phyloP scores from a whole-genome alignment of 225 moss, liverwort and hornwort species.

The Marchantia paleacea region DNA sequence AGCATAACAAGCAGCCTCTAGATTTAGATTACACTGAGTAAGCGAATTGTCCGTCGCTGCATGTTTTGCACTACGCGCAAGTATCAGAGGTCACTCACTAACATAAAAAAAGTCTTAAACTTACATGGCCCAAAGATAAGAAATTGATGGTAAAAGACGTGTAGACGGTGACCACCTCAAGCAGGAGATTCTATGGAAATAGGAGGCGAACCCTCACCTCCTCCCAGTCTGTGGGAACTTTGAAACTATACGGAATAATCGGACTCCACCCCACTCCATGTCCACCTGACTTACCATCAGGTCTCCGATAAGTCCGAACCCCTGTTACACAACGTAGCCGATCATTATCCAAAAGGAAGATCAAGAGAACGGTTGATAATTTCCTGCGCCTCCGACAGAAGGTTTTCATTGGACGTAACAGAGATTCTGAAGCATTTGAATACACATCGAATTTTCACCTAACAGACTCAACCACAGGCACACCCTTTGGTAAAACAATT shows the following conservation, averaged over 20 bases:
- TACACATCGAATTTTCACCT: too few relatives aligned
- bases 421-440: too few relatives aligned
- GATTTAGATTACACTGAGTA: too few relatives aligned
- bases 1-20: too few relatives aligned
- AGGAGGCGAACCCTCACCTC: conserved; percentile 53
- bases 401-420: too few relatives aligned
- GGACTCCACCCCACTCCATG: conserved; percentile 99
- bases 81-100: too few relatives aligned
- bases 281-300: conserved; percentile 91
- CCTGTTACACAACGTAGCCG: conserved; percentile 35
- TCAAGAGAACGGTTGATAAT: not conserved
- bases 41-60: too few relatives aligned
- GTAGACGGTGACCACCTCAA: too few relatives aligned
- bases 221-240: conserved; percentile 78
- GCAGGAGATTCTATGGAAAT: not conserved
- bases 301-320: conserved; percentile 76
- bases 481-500: too few relatives aligned
- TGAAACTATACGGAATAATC: conserved; percentile 87
- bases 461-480: too few relatives aligned
- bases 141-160: not conserved
- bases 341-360: not conserved
- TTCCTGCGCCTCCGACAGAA: not conserved
- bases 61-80: too few relatives aligned
- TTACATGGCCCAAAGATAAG: not conserved
- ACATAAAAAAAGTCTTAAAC: not conserved